Percentiles rank a stretch among this genome's conserved stretches.
phyloP scores from a whole-genome alignment of 2,329 filamentous ascomycete genomes.

The Alternaria triticimaculans region DNA sequence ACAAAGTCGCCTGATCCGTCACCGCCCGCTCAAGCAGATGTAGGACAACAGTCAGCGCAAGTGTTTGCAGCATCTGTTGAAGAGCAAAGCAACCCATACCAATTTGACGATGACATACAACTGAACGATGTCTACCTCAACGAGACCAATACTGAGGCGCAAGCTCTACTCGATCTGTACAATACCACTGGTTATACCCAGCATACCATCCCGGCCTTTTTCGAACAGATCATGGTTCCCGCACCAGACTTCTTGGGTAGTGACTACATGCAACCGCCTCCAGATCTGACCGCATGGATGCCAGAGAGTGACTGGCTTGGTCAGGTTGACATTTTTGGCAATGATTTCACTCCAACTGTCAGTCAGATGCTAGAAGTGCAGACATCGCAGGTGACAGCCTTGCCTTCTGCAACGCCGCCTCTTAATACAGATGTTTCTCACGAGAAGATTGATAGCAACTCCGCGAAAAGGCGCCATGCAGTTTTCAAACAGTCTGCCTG shows the following conservation, averaged over 20 bases:
- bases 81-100: neutral
- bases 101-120: neutral
- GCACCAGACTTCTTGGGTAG: slow-evolving; percentile 20
- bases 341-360: slow-evolving; percentile 24
- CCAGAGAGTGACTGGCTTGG: slow-evolving; percentile 27
- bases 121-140: neutral
- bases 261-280: slow-evolving; percentile 20
- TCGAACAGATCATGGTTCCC: slow-evolving; percentile 30
- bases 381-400: neutral
- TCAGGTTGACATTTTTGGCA: slow-evolving; percentile 21
- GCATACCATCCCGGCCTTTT: slow-evolving; percentile 16
- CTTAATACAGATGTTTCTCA: neutral
- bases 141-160: slow-evolving; percentile 6
- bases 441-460: slow-evolving; percentile 5
- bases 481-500: slow-evolving; percentile 24
- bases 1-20: neutral
- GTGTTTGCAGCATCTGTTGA: neutral
- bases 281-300: slow-evolving; percentile 25
- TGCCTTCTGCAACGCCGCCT: neutral
- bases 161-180: slow-evolving; percentile 16
- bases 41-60: neutral
- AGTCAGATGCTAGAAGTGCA: slow-evolving; percentile 16
- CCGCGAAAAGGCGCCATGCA: slow-evolving; percentile 18
- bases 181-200: slow-evolving; percentile 7
- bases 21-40: neutral